Evolutionary conservation across 306 rosid genomes (phyloP).

Genomic region (Malus orientalis): DNA sequence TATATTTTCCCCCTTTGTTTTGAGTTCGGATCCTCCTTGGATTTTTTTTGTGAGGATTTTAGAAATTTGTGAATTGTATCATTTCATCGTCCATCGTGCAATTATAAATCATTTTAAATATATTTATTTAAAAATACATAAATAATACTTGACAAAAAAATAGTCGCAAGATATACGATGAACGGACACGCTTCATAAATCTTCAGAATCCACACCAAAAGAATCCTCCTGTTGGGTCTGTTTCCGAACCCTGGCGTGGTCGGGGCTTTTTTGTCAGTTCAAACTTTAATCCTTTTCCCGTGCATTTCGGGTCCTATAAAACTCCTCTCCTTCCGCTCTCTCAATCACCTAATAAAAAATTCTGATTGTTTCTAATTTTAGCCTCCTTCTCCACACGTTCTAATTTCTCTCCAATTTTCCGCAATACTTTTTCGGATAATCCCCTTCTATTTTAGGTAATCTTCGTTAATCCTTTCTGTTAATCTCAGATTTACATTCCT

Average conservation of each 20-base stretch:
- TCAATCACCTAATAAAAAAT: neutral
- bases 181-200: no score
- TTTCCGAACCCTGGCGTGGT: constrained; percentile 25
- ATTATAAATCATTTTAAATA: no score
- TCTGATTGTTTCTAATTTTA: neutral
- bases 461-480: neutral
- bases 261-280: constrained; percentile 5
- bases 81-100: fast-evolving
- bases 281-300: constrained; percentile 20
- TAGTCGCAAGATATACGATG: fast-evolving
- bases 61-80: fast-evolving
- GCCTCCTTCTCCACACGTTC: neutral
- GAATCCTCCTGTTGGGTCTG: no score
- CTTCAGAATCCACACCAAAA: neutral
- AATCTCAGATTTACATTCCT: neutral
- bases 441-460: constrained; percentile 8
- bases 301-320: constrained; percentile 29
- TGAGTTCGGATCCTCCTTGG: no score
- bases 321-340: neutral
- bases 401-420: neutral
- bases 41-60: fast-evolving
- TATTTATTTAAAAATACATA: no score
- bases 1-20: neutral
- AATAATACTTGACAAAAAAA: no score
- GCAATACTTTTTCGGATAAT: neutral